A percentile compares a stretch with the other conserved stretches of the same genome.
These are phyloP conservation scores for Pseudonitzschia multiseries DNA, from an alignment of 108 stramenopile species.

Conservation along the genomic window DNA sequence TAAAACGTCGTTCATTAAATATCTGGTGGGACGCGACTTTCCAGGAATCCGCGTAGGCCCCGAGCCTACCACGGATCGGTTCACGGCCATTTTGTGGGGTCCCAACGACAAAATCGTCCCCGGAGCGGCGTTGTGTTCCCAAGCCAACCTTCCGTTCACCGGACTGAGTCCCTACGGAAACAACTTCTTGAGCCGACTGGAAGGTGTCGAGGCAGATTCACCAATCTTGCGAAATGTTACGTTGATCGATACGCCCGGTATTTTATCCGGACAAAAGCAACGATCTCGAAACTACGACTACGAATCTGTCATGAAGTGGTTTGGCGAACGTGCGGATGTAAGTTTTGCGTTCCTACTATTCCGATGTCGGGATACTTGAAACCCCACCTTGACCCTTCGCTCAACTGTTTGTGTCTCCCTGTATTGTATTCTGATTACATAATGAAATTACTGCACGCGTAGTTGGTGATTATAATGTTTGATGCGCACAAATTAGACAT, in stretches of 20 bases:
- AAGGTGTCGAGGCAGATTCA: constrained; percentile 82
- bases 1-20: constrained; percentile 93
- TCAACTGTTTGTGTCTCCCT: not conserved
- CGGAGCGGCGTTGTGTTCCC: constrained; percentile 92
- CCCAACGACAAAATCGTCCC: constrained; percentile 82
- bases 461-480: constrained; percentile 95
- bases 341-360: not conserved
- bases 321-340: constrained; percentile 94
- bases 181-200: constrained; percentile 92
- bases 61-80: constrained; percentile 93
- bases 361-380: not conserved
- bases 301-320: constrained; percentile 95
- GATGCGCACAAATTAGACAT: constrained; percentile 98
- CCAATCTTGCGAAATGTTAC: constrained; percentile 90
- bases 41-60: constrained; percentile 97
- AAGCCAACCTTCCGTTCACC: constrained; percentile 90
- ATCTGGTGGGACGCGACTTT: constrained; percentile 90
- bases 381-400: not conserved
- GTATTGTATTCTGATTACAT: not conserved
- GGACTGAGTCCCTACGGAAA: constrained; percentile 96
- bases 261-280: constrained; percentile 98
- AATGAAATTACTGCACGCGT: not conserved
- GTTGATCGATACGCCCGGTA: constrained; percentile 98
- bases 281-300: constrained; percentile 93
- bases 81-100: constrained; percentile 81